Conservation (phyloP, 176 grass and related monocot genomes). For the Dendrocalamus sinicus region DNA sequence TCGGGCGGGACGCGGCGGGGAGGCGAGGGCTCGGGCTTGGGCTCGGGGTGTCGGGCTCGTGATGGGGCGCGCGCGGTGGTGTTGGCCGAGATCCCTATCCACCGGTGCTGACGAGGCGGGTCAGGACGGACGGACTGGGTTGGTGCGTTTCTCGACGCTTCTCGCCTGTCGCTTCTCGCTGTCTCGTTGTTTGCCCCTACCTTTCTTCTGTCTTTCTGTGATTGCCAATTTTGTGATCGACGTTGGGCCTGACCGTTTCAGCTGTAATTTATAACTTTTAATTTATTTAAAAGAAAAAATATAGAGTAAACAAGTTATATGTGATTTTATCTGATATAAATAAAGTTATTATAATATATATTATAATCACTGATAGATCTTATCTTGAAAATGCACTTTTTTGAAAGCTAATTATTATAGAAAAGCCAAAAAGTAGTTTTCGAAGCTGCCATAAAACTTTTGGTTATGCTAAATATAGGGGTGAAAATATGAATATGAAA, state of each 20-base stretch:
- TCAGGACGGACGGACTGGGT: not conserved
- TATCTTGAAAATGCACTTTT: rapidly evolving
- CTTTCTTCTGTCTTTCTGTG: constrained; percentile 4
- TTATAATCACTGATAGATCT: rapidly evolving
- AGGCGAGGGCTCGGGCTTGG: not conserved
- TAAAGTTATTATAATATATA: too few relatives aligned
- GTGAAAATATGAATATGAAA: not conserved
- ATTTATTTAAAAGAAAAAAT: too few relatives aligned
- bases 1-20: not conserved
- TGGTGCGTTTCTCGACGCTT: constrained; percentile 52
- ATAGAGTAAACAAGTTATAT: too few relatives aligned
- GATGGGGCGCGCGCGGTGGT: constrained; percentile 12
- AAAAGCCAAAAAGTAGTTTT: too few relatives aligned
- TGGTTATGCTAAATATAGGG: not conserved
- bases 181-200: not conserved
- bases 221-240: constrained; percentile 40
- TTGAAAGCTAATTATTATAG: too few relatives aligned
- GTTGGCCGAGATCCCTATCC: constrained; percentile 49
- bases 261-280: too few relatives aligned
- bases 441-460: not conserved
- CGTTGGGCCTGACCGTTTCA: not conserved
- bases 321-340: too few relatives aligned
- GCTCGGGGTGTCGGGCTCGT: not conserved
- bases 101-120: constrained; percentile 36
- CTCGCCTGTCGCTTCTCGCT: constrained; percentile 9